Base-by-base conservation (phyloP, 2,329 filamentous ascomycete genomes). In the Pseudocercospora vitis region DNA sequence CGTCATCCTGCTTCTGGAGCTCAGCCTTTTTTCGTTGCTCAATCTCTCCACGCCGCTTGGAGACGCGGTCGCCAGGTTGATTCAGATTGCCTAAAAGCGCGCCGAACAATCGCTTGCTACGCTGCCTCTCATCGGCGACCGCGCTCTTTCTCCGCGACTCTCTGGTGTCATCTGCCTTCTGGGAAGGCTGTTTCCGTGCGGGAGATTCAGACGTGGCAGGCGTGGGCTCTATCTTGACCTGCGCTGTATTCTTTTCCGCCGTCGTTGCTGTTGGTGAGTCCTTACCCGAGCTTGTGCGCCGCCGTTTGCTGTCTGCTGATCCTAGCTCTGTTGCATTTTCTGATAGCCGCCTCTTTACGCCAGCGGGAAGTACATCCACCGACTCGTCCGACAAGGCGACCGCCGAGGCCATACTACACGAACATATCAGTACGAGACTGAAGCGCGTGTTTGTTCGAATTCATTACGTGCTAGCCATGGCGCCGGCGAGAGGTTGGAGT, bases 91-190 rank as follows among this genome's bases (percentile, higher is more conserved):
- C 64, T 23, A 67, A 53, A 12, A 69, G 48, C 23, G 64, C 88
- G 57, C 92, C 91, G 68, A 96, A 96, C 56, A 97, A 78, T 49
- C 92, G 82, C 71, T 88, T 87, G 18, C 89, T 88, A 31, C 92
- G 86, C 69, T 88, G 90, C 71, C 86, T 89, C 69, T 97, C 92
- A 65, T 95, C 88, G 53, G 59, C 46, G 5, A 62, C 56, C 33
- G 33, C 57, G 26, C 55, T 59, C 56, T 60, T 68, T 32, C 60
- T 57, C 7, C 61, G 59, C 53, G 54, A 28, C 24, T 57, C 57
- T 40, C 50, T 51, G 12, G 9, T 32, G n/a, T 40, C 39, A 19
- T 53, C 39, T 39, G 40, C 58, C 49, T 53, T 52, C 12, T 48
- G 50, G 16, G 50, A 21, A 37, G 53, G 32, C 37, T 50, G 24